Percentiles rank a stretch among this genome's conserved stretches.
Evolutionary conservation across 331 rosid genomes (phyloP).

Genomic region (Telfairia occidentalis): DNA sequence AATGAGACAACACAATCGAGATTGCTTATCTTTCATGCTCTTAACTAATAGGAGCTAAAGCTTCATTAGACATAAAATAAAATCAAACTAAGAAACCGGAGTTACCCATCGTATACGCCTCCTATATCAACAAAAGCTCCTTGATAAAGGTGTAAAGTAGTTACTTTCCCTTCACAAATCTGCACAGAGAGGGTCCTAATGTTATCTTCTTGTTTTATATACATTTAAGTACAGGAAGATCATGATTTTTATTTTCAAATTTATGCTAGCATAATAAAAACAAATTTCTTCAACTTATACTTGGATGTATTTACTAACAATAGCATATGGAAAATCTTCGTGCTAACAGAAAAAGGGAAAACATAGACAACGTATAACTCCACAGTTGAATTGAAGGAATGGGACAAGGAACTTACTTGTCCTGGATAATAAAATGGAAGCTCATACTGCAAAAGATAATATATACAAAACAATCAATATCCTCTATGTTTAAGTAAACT

Average conservation of each 20-base stretch:
- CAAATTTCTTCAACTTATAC: background rate
- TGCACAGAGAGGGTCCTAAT: slow-evolving; percentile 25
- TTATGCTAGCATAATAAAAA: background rate
- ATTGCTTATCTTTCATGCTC: background rate
- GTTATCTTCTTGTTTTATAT: background rate
- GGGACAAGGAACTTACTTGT: slow-evolving; percentile 52
- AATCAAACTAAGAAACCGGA: slow-evolving; percentile 4
- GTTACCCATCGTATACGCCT: slow-evolving; percentile 91
- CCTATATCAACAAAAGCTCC: slow-evolving; percentile 98
- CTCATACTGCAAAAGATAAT: slow-evolving; percentile 72
- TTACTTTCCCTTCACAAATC: slow-evolving; percentile 83
- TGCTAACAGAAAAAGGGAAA: background rate
- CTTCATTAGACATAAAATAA: background rate
- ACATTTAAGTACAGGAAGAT: background rate
- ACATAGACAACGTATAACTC: background rate
- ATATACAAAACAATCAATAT: slow-evolving; percentile 5
- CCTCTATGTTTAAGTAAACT: background rate
- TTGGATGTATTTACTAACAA: background rate
- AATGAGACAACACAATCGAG: background rate
- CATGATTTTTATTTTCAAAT: background rate
- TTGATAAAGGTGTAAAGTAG: slow-evolving; percentile 76
- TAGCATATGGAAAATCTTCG: background rate
- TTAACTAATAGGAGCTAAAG: background rate
- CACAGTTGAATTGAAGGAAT: slow-evolving; percentile 1
- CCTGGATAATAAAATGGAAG: slow-evolving; percentile 96